Evolutionary conservation across 1,284 basidiomycete species (phyloP), one percentile per base, ranked within the genome.

Genomic region (Puccinia novopanici): DNA sequence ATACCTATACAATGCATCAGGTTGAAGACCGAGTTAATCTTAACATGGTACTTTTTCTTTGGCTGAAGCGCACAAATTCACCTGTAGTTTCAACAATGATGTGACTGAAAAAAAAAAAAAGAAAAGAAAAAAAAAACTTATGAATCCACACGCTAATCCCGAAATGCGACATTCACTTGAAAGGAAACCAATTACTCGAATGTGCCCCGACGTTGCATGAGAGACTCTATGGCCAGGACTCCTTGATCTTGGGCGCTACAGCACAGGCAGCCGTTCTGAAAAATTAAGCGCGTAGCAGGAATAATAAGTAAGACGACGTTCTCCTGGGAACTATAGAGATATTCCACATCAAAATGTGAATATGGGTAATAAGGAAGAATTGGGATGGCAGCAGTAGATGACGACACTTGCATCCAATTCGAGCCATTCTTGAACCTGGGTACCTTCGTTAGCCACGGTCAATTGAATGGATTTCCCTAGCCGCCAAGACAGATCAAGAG

Each of bases 231-330:
- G 19, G 78, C 78, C 34, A 70, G 8, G 19, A 80, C 78, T 27
- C 78, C 78, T 34, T 80, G 70, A 74, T 80, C 78, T 57, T 80
- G 78, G 30, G 78, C 78, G 37, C 78, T 80, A 27, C 78, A 80
- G 61, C 78, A 80, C n/a, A 80, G 27, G 59, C 78, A 80, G 27
- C 78, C 78, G 65, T 80, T 80, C 78, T 80, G 59, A n/a, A 37
- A 40, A 27, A 37, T n/a, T 40, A 63, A 34, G 59, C 59, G 59
- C 59, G 59, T n/a, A n/a, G n/a, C 13, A 30, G 6, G 34, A 59
- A 30, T 34, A 19, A 63, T 19, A 17, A 40, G 59, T 40, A 3
- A 63, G 50, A 52, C 50, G 10, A 52, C 50, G 9, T 52, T 52
- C 50, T 17, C 34, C 27, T 37, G 10, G 2, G 27, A 63, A 17